These are phyloP conservation scores for Tricholoma sp. DNA, from an alignment of 768 basidiomycete species.

Conservation along the genomic window DNA sequence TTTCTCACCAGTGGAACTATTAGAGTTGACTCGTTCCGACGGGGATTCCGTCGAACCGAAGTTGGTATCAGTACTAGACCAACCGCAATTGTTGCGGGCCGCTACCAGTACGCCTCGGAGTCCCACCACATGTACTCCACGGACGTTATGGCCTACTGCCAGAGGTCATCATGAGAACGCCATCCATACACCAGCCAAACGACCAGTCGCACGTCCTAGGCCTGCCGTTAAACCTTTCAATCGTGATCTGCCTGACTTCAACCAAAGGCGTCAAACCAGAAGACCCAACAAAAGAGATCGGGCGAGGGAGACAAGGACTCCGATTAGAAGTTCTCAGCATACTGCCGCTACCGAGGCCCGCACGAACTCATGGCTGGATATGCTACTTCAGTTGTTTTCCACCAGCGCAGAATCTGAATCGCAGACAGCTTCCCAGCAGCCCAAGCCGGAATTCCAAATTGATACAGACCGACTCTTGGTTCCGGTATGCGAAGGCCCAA, in stretches of 20 bases:
- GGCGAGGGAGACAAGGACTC: neutral
- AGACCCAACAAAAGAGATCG: neutral
- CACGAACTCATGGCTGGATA: neutral
- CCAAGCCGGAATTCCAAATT: neutral
- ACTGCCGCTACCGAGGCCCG: neutral
- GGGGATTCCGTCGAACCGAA: neutral
- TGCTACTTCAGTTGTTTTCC: neutral
- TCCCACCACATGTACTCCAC: neutral
- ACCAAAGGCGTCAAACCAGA: neutral
- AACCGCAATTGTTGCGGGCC: neutral
- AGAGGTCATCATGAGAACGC: neutral
- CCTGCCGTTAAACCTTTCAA: neutral
- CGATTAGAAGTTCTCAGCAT: neutral
- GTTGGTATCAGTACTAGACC: neutral
- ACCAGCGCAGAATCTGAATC: neutral
- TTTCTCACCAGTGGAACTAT: neutral
- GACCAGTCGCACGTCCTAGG: neutral
- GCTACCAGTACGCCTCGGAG: neutral
- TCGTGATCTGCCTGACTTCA: neutral
- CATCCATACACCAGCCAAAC: neutral
- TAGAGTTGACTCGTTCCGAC: neutral
- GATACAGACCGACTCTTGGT: neutral
- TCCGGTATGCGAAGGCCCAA: neutral
- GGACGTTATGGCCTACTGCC: neutral
- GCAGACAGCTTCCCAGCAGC: neutral